Base-by-base conservation (phyloP, 768 basidiomycete species). In the Russula dissimulans region DNA sequence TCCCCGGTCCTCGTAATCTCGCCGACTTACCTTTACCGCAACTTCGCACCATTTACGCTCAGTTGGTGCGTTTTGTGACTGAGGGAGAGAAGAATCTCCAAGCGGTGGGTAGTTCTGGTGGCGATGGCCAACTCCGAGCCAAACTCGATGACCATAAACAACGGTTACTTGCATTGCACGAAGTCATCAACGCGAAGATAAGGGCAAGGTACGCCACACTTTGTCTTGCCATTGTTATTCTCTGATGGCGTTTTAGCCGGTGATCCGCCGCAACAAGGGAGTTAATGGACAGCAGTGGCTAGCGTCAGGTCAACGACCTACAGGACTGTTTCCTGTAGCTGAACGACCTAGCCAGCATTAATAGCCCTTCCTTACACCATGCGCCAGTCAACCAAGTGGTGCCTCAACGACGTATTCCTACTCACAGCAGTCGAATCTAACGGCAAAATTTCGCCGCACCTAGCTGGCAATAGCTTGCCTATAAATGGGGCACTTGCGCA, bases 351-450 rank as follows among this genome's bases (percentile, higher is more conserved):
- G 22, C 22, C 60, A 57, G 12, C 60, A 61, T n/a, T 14, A 48
- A 47, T 53, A 61, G 60, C 34, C 60, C 60, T 4, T 39, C 58
- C 8, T 31, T 61, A 36, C 56, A 61, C 10, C 56, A 53, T 39
- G 32, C 50, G 17, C 7, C 60, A 17, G 60, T 31, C 51, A 57
- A 53, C 26, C 55, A 56, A n/a, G 26, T 45, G 8, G 22, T 45
- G 3, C 56, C 60, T 18, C 60, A 52, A 22, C 56, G 51, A 17
- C 42, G 45, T 7, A 61, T 61, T 11, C 32, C 60, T 15, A 57
- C 60, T 38, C 56, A 2, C 60, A 61, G 3, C 60, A 61, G 26
- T 36, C 60, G 6, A 61, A 61, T 47, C 31, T 61, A 17, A 18
- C 56, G 3, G 56, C n/a, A n/a, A 61, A 36, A 61, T 61, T 17